phyloP scores from a whole-genome alignment of 495 filamentous ascomycete genomes.

The Copromyces sp. region DNA sequence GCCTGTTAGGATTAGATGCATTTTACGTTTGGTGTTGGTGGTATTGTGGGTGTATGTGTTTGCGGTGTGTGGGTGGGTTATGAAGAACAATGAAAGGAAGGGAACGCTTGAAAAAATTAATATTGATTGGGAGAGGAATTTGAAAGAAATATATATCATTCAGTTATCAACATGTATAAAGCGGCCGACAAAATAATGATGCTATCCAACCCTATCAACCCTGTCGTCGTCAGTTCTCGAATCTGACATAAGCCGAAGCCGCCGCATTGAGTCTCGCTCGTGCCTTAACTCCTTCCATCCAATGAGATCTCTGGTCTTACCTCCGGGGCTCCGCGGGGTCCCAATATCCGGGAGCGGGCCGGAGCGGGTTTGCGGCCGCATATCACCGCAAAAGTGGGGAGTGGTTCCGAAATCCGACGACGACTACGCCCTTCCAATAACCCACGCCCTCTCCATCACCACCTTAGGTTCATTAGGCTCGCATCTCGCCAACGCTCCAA shows the following conservation, averaged over 20 bases:
- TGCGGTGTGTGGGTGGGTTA: not conserved
- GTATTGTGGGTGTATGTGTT: not conserved
- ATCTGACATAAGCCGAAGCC: not conserved
- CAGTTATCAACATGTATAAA: not conserved
- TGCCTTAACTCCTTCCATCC: not conserved
- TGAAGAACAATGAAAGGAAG: not conserved
- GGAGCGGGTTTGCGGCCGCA: not conserved
- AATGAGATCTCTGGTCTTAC: not conserved
- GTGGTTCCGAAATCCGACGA: not conserved
- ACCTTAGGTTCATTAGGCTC: not conserved
- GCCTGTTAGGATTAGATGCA: constrained; percentile 69
- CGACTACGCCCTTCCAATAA: not conserved
- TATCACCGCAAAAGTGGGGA: not conserved
- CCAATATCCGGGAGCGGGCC: not conserved
- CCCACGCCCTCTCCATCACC: not conserved
- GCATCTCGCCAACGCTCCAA: constrained; percentile 7
- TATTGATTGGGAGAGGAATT: not conserved
- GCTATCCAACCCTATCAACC: not conserved
- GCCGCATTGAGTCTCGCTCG: no score
- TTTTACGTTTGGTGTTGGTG: constrained; percentile 14
- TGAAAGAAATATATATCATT: not conserved
- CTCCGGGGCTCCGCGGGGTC: not conserved
- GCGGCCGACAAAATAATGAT: not conserved
- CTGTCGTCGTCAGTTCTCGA: not conserved
- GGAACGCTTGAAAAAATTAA: not conserved